Base-by-base conservation (phyloP, 2,329 filamentous ascomycete genomes). In the Zymoseptoria passerinii region DNA sequence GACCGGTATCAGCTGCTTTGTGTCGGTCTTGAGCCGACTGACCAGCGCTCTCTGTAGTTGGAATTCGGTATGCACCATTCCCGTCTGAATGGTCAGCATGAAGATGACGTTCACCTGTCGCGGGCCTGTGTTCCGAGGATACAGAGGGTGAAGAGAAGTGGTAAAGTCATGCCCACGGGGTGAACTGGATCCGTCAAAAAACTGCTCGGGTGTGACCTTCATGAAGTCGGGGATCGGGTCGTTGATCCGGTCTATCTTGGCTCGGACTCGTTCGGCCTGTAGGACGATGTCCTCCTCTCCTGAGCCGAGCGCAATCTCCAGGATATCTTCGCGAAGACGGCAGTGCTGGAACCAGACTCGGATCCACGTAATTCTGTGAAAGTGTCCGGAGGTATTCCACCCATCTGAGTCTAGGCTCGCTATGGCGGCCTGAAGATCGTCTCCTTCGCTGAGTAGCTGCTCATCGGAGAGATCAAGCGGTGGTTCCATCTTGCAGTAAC, bases 21-120 rank as follows among this genome's bases (percentile, higher is more conserved):
- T 67, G 20, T 70, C 68, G 0, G 60, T 58, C 16, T 69, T 68
- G 3, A 70, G 67, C 50, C 73, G 72, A 18, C 80, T 81, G 20
- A 80, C 73, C 8, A 85, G 70, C 0, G 85, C 75, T 16, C 83
- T 75, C 57, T 85, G 80, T 5, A 84, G 71, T 8, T 86, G 77
- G 58, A 86, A 84, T 2, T 81, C 72, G 48, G 84, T 84, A 49
- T 84, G 79, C 0, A 83, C 69, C 51, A 81, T 77, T 1, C 69
- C 69, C 1, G 63, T 60, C 49, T 71, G 67, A 2, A 70, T 65
- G 52, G 67, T 69, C 1, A 72, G 58, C 1, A 83, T 67, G 13
- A 81, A 74, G 1, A 78, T 72, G 4, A 73, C 72, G 54, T 79
- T 80, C 0, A 80, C 60, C 0, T 68, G 65, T 0, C 63, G 61